Evolutionary conservation across 2,329 filamentous ascomycete genomes (phyloP), one percentile per base, ranked within the genome.

Genomic region (Trichoderma sp.): DNA sequence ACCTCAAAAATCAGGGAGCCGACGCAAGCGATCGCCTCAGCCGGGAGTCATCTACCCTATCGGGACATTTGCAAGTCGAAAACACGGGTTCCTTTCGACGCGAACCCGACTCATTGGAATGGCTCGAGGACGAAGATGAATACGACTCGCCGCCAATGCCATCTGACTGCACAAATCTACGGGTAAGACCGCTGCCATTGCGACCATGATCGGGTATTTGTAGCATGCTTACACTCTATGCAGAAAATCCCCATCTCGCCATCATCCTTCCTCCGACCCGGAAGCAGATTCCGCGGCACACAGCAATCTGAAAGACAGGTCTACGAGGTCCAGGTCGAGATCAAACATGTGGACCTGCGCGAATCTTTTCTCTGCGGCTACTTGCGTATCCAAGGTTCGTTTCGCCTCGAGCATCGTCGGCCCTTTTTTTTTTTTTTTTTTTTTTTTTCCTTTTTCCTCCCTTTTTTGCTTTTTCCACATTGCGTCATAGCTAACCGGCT

Each of bases 301-400:
- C 95, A 99, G 75, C 91, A 94, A 76, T 98, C 94, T 3, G 94
- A 98, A 77, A 88, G 92, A 69, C 93, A 97, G 77, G 87, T 92
- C 10, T 99, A 99, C 77, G 93, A 97, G 70, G 95, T 99, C 1
- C 92, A 97, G 75, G 95, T 99, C 2, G 94, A 97, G 76, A 93
- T 99, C 72, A 97, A 98, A 80, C 91, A 97, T 80, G 93, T 98
- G 53, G 93, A 98, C 77, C 90, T 98, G 86, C 87, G 89, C 66
- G 93, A 98, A 78, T 97, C 94, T 6, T 97, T 94, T 74, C 84
- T 99, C 7, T 98, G 94, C 76, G 95, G 95, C 58, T 98, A 97
- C 78, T 83, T 99, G 71, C 91, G 92, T 72, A 99, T 99, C 72
- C 92, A 97, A 90, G 94, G 94, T 94, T 70, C 60, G 64, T 66